Percentiles rank a stretch among this genome's conserved stretches.
phyloP scores from a whole-genome alignment of 106 monocot species.

The Alisma plantagoaquatica region DNA sequence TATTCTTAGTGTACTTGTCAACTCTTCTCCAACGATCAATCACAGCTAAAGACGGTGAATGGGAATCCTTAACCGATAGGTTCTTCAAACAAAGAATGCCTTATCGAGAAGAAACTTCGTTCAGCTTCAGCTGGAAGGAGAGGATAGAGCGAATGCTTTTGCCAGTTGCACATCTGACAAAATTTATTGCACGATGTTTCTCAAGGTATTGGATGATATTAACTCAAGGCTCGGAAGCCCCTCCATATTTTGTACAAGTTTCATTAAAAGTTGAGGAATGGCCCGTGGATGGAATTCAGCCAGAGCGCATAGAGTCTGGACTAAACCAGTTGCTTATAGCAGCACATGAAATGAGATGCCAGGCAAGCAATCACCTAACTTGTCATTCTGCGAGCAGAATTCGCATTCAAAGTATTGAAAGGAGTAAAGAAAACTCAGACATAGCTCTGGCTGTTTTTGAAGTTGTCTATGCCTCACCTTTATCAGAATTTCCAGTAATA shows the following conservation, averaged over 20 bases:
- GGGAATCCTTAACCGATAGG: slow-evolving; percentile 64
- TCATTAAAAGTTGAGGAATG: slow-evolving; percentile 79
- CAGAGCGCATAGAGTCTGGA: slow-evolving; percentile 72
- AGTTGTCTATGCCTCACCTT: slow-evolving; percentile 81
- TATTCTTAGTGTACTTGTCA: slow-evolving; percentile 81
- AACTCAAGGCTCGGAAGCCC: slow-evolving; percentile 83
- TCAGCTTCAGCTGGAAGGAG: slow-evolving; percentile 16
- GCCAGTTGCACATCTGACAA: slow-evolving; percentile 33
- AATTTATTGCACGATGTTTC: slow-evolving; percentile 43
- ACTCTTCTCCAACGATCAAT: slow-evolving; percentile 88
- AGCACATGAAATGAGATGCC: slow-evolving; percentile 59
- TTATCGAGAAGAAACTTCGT: slow-evolving; percentile 19
- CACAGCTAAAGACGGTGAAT: slow-evolving; percentile 93
- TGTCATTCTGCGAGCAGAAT: slow-evolving; percentile 57
- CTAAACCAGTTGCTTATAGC: slow-evolving; percentile 60
- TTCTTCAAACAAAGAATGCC: slow-evolving; percentile 23
- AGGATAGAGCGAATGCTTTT: slow-evolving; percentile 26
- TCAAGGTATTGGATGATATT: slow-evolving; percentile 78
- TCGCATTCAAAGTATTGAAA: slow-evolving; percentile 90
- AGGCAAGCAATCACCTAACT: slow-evolving; percentile 19
- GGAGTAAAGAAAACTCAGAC: slow-evolving; percentile 51
- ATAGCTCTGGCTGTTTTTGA: slow-evolving; percentile 86
- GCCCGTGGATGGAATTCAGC: slow-evolving; percentile 97
- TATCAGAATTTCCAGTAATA: slow-evolving; percentile 22
- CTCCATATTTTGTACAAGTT: slow-evolving; percentile 91